Evolutionary conservation across 2,329 filamentous ascomycete species (phyloP).

Genomic region (Rutstroemia sp.): DNA sequence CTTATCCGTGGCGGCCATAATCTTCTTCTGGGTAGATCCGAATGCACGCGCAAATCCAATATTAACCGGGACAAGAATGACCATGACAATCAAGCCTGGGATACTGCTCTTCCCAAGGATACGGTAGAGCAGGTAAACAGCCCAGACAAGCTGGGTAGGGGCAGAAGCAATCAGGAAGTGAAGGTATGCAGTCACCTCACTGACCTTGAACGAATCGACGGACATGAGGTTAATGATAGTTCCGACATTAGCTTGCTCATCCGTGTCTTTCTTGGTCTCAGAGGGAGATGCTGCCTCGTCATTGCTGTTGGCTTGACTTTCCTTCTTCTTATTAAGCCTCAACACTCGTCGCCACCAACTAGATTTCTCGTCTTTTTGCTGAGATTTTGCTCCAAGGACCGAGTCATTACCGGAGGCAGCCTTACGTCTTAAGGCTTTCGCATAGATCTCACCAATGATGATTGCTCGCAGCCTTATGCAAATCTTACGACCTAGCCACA

Average conservation of each 20-base stretch:
- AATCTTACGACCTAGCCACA: slow-evolving; percentile 91
- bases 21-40: slow-evolving; percentile 77
- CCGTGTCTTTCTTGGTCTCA: slow-evolving; percentile 31
- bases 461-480: slow-evolving; percentile 91
- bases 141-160: slow-evolving; percentile 78
- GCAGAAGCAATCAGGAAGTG: slow-evolving; percentile 93
- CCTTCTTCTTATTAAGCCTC: slow-evolving; percentile 39
- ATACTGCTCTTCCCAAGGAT: slow-evolving; percentile 92
- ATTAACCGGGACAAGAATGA: slow-evolving; percentile 81
- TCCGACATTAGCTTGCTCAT: slow-evolving; percentile 81
- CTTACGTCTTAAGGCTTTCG: slow-evolving; percentile 87
- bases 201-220: slow-evolving; percentile 97
- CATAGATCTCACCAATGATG: slow-evolving; percentile 95
- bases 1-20: slow-evolving; percentile 89
- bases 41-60: slow-evolving; percentile 83
- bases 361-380: slow-evolving; percentile 35
- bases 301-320: slow-evolving; percentile 30
- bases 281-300: slow-evolving; percentile 4
- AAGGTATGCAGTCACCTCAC: slow-evolving; percentile 87
- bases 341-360: slow-evolving; percentile 45
- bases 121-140: slow-evolving; percentile 74
- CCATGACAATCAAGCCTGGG: slow-evolving; percentile 86
- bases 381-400: slow-evolving; percentile 51
- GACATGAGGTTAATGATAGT: slow-evolving; percentile 99
- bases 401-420: slow-evolving; percentile 73